phyloP scores from a whole-genome alignment of 257 asterid genomes.

The Solanum appendiculatum region DNA sequence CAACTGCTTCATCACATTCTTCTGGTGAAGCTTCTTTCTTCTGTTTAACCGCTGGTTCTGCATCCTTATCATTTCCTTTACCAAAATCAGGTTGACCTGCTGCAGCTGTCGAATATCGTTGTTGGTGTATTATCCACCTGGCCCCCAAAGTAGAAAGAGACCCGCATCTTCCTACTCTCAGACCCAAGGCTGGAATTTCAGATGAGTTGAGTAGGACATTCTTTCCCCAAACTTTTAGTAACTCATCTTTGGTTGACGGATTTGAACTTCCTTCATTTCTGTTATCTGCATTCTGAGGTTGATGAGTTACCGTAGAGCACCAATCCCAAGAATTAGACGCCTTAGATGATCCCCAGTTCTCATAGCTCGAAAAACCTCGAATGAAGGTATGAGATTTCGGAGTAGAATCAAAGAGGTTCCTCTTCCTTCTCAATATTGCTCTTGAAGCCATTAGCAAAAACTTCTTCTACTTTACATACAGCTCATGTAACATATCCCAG shows the following conservation, averaged over 20 bases:
- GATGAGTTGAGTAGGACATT: slow-evolving; percentile 12
- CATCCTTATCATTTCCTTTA: slow-evolving; percentile 38
- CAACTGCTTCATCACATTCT: slow-evolving; percentile 98
- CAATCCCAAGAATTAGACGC: slow-evolving; percentile 30
- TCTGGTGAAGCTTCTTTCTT: slow-evolving; percentile 96
- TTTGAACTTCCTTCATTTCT: slow-evolving; percentile 21
- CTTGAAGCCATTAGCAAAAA: slow-evolving; percentile 66
- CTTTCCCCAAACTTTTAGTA: slow-evolving; percentile 8
- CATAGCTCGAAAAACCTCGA: slow-evolving; percentile 32
- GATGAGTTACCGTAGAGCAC: slow-evolving; percentile 24
- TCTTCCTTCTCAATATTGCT: slow-evolving; percentile 56
- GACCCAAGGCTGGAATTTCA: slow-evolving; percentile 19
- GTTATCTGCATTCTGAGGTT: slow-evolving; percentile 18
- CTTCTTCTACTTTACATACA: slow-evolving; percentile 8
- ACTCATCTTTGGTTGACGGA: slow-evolving; percentile 15
- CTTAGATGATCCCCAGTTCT: slow-evolving; percentile 27
- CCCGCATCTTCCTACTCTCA: slow-evolving; percentile 24
- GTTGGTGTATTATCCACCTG: slow-evolving; percentile 36
- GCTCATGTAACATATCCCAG: slow-evolving; percentile 27
- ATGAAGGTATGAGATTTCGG: slow-evolving; percentile 23
- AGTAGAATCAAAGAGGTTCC: slow-evolving; percentile 37
- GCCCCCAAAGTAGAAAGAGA: slow-evolving; percentile 30
- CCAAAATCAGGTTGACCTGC: slow-evolving; percentile 51
- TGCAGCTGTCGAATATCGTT: slow-evolving; percentile 46
- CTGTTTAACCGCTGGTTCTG: slow-evolving; percentile 43